Evolutionary conservation across 2,329 filamentous ascomycete species (phyloP), one percentile per base, ranked within the genome.

Genomic region (Orbilia blumenaviensis): DNA sequence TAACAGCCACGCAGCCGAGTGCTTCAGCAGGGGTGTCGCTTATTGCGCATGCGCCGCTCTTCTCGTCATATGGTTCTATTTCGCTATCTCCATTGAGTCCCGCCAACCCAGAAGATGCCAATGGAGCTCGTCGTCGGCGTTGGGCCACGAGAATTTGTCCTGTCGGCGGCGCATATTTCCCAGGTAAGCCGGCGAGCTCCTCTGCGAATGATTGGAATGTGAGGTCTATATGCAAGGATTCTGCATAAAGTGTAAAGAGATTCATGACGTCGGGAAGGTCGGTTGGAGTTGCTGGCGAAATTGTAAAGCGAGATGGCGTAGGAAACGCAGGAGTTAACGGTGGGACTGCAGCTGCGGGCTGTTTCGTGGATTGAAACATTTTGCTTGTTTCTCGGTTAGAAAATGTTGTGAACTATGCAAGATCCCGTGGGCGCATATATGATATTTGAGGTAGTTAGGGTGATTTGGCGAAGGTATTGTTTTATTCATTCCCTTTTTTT

Each of bases 181-280:
- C 87, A 0, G 88, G 88, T 14, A 89, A 81, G 7, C 80, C 82
- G 5, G 83, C 81, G 18, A 89, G 82, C 80, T 89, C 88, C 8
- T 82, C 79, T 8, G 83, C 79, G 81, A 88, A 89, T 73, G 84
- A 83, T 80, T 89, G 88, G 79, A 87, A 89, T 9, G 84, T 83
- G 36, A 89, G 86, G 78, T 88, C 87, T 61, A 89, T 83, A 18
- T 83, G 83, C 0, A 89, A 82, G 1, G 84, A 84, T 60, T 80
- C 58, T 1, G 83, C 82, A 73, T 86, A 86, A 6, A 82, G 80
- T 12, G 80, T 82, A 78, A 86, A 85, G 32, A 86, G 81, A 78
- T 83, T 66, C 64, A 82, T 78, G 80, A 87, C 83, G 16, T 81
- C 81, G 21, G 80, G 61, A 23, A 85, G 79, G 69, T 88, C 86